These are phyloP conservation scores for Lipomyces anomalus DNA, from an alignment of 805 yeast species.

Conservation along the genomic window DNA sequence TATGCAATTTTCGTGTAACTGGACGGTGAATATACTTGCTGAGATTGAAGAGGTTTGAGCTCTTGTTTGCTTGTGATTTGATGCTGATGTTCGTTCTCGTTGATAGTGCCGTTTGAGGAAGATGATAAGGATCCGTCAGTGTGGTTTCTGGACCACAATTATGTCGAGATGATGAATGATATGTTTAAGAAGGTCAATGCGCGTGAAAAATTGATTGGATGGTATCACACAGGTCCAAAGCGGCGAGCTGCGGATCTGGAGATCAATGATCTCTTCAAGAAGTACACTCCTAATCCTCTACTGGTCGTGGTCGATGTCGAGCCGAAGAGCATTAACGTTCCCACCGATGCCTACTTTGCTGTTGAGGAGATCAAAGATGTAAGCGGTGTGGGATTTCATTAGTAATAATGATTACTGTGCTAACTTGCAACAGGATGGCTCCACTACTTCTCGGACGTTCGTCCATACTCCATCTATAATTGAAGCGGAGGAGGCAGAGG, in stretches of 20 bases:
- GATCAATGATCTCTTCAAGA: constrained; percentile 84
- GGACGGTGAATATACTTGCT: neutral
- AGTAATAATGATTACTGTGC: neutral
- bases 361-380: constrained; percentile 91
- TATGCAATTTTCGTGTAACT: neutral
- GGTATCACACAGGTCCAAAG: constrained; percentile 99
- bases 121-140: constrained; percentile 86
- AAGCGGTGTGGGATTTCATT: neutral
- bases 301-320: constrained; percentile 87
- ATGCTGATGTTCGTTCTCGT: neutral
- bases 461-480: constrained; percentile 87
- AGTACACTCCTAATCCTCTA: constrained; percentile 74
- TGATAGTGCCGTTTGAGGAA: constrained; percentile 90
- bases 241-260: constrained; percentile 80
- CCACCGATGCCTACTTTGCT: constrained; percentile 91
- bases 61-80: neutral
- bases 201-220: constrained; percentile 91
- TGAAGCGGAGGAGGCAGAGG: constrained; percentile 98
- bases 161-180: constrained; percentile 91
- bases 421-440: constrained; percentile 63
- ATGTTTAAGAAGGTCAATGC: constrained; percentile 98
- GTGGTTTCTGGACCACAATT: constrained; percentile 96
- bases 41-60: no score
- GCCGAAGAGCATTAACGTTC: constrained; percentile 79
- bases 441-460: constrained; percentile 86